phyloP scores from a whole-genome alignment of 148 eudicot species.

The Silene latifolia region DNA sequence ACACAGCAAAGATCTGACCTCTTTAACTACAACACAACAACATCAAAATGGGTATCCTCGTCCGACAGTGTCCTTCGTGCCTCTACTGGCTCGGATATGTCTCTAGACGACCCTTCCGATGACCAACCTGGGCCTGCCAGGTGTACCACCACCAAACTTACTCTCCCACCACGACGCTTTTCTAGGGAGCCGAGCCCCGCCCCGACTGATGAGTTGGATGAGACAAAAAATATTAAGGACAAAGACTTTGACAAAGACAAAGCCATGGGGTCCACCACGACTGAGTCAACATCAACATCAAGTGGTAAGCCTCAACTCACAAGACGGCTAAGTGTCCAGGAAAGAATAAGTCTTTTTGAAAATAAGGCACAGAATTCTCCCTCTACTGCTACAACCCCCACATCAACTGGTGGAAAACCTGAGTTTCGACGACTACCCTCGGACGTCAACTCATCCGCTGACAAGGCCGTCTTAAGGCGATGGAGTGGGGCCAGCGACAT shows the following conservation, averaged over 20 bases:
- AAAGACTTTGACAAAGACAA: constrained; percentile 28
- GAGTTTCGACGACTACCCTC: constrained; percentile 78
- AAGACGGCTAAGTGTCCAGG: constrained; percentile 87
- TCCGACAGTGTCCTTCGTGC: constrained; percentile 55
- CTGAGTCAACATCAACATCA: constrained; percentile 36
- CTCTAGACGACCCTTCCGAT: constrained; percentile 53
- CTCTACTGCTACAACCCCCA: constrained; percentile 32
- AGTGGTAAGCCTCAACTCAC: constrained; percentile 41
- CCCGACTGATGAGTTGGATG: constrained; percentile 25
- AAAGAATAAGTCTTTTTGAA: constrained; percentile 78
- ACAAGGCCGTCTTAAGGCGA: constrained; percentile 82
- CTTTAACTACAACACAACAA: constrained; percentile 25
- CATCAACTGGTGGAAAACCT: constrained; percentile 24
- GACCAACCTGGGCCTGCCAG: constrained; percentile 31
- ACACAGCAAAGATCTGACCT: constrained; percentile 61
- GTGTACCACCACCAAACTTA: constrained; percentile 23
- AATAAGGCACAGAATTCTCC: constrained; percentile 64
- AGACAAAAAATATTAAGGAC: constrained; percentile 34
- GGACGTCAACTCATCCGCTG: constrained; percentile 56
- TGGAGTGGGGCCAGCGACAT: constrained; percentile 99
- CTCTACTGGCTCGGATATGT: constrained; percentile 79
- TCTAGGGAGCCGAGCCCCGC: constrained; percentile 54
- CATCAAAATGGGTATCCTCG: constrained; percentile 19
- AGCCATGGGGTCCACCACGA: constrained; percentile 17
- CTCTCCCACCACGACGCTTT: constrained; percentile 33